These are phyloP conservation scores for barrel medic (Medicago truncatula) DNA, from an alignment of 306 rosid species.

Conservation along the genomic window DNA sequence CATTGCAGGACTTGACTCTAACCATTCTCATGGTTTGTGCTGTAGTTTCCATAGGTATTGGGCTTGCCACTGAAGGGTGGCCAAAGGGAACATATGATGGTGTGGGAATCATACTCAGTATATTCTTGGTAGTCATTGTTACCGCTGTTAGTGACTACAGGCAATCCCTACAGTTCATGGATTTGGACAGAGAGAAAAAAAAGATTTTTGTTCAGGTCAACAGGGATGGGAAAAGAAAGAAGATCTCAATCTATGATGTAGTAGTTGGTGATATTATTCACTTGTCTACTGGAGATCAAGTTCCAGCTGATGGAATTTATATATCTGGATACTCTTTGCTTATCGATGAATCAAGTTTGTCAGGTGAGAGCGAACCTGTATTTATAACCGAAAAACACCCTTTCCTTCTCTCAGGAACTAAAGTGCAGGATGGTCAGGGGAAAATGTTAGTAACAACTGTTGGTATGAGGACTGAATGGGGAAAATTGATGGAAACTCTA, in stretches of 20 bases:
- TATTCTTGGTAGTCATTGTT: slow-evolving; percentile 80
- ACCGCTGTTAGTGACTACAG: slow-evolving; percentile 90
- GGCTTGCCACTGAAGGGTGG: slow-evolving; percentile 93
- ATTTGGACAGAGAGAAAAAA: slow-evolving; percentile 86
- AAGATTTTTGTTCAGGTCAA: slow-evolving; percentile 83
- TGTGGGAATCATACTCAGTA: slow-evolving; percentile 80
- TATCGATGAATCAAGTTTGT: slow-evolving; percentile 89
- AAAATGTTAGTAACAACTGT: slow-evolving; percentile 91
- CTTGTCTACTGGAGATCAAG: slow-evolving; percentile 88
- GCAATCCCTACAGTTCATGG: slow-evolving; percentile 88
- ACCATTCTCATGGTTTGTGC: slow-evolving; percentile 90
- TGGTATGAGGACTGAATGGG: slow-evolving; percentile 99
- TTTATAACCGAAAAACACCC: slow-evolving; percentile 61
- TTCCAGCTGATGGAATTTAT: slow-evolving; percentile 94
- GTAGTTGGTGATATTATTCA: slow-evolving; percentile 93
- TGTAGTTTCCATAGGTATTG: slow-evolving; percentile 77
- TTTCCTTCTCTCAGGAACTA: slow-evolving; percentile 94
- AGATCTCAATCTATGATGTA: slow-evolving; percentile 74
- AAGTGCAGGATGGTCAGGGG: slow-evolving; percentile 95
- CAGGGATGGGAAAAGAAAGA: slow-evolving; percentile 77
- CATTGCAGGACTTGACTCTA: slow-evolving; percentile 85
- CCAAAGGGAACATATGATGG: slow-evolving; percentile 93
- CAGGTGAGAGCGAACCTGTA: slow-evolving; percentile 96
- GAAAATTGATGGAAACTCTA: slow-evolving; percentile 93
- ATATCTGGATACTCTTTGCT: slow-evolving; percentile 75